These are phyloP conservation scores for Mortierella claussenii DNA, from an alignment of 192 early-diverging fungal species.

Conservation along the genomic window DNA sequence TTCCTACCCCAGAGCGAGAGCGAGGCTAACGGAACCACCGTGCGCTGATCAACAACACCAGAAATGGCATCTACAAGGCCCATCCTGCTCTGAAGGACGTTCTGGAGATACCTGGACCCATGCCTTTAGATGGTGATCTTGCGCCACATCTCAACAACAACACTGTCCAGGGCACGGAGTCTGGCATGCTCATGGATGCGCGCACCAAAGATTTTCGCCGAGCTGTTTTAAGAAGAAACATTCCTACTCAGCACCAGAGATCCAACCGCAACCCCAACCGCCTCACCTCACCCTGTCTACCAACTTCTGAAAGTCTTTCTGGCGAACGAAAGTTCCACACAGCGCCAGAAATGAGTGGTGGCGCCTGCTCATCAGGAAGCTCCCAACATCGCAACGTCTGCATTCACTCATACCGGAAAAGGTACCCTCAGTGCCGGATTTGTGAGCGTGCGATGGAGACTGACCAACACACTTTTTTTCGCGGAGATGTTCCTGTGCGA, in stretches of 20 bases:
- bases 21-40: not conserved
- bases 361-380: not conserved
- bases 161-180: not conserved
- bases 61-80: not conserved
- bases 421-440: not conserved
- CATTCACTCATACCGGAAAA: not conserved
- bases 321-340: not conserved
- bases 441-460: not conserved
- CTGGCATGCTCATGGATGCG: not conserved
- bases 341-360: not conserved
- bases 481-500: no score
- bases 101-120: not conserved
- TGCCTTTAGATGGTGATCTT: not conserved
- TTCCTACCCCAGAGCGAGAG: not conserved
- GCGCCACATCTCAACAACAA: not conserved
- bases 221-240: not conserved
- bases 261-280: not conserved
- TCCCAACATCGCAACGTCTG: not conserved
- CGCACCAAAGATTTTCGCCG: not conserved
- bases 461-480: not conserved
- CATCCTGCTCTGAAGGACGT: conserved; percentile 1
- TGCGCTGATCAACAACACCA: not conserved
- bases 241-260: not conserved
- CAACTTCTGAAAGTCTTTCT: not conserved
- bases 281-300: not conserved